Conservation (phyloP, 371 early-diverging fungal genomes). For the Parasitella parasitica region DNA sequence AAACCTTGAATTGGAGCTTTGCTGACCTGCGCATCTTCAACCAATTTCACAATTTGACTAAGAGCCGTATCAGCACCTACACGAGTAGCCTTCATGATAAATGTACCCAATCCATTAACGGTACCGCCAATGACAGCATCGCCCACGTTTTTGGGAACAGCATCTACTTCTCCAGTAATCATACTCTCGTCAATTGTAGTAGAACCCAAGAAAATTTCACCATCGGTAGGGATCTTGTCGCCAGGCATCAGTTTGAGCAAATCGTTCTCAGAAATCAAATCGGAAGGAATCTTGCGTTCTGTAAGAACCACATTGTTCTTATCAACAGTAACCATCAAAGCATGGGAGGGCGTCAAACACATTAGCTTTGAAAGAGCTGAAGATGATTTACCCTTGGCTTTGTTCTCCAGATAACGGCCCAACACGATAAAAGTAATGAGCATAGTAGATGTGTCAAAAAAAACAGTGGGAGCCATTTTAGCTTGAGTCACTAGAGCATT, state of each 20-base stretch:
- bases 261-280: conserved; percentile 85
- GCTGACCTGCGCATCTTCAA: conserved; percentile 83
- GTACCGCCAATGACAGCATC: conserved; percentile 88
- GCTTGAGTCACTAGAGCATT: background rate
- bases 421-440: conserved; percentile 88
- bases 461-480: conserved; percentile 66
- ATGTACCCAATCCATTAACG: conserved; percentile 82
- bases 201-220: conserved; percentile 78
- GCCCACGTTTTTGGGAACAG: conserved; percentile 76
- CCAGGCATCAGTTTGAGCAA: conserved; percentile 87
- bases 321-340: conserved; percentile 31
- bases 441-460: conserved; percentile 93
- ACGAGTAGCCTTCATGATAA: conserved; percentile 69
- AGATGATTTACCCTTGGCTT: conserved; percentile 92
- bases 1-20: conserved; percentile 88
- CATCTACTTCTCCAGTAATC: conserved; percentile 96
- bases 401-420: conserved; percentile 90
- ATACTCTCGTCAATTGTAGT: conserved; percentile 96
- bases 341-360: conserved; percentile 76
- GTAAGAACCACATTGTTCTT: conserved; percentile 29
- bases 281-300: conserved; percentile 81
- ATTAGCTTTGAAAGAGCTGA: conserved; percentile 87
- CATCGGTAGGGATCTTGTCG: conserved; percentile 94
- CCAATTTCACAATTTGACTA: conserved; percentile 86
- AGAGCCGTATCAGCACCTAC: conserved; percentile 86